These are phyloP conservation scores for Aspergillus incahuasiensis DNA, from an alignment of 495 filamentous ascomycete genomes.

Conservation along the genomic window DNA sequence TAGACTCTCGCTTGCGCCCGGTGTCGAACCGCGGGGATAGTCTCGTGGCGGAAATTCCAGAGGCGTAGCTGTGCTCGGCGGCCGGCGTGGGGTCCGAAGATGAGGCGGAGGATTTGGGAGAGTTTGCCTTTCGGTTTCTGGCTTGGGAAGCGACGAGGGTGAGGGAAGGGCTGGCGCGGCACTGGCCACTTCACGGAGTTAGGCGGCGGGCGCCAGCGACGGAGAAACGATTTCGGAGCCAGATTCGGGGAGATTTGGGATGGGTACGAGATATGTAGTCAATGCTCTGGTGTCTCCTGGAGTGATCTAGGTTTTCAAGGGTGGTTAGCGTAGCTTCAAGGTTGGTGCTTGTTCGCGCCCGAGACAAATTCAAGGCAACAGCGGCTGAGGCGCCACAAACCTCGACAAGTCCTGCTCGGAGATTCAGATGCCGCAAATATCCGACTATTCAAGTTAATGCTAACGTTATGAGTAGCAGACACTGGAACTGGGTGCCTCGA, in stretches of 20 bases:
- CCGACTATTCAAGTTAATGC: too few relatives aligned
- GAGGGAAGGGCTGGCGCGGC: slow-evolving; percentile 15
- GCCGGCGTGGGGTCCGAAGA: slow-evolving; percentile 56
- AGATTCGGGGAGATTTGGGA: slow-evolving; percentile 20
- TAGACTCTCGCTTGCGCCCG: slow-evolving; percentile 72
- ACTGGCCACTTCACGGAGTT: slow-evolving; percentile 19
- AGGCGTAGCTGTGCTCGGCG: slow-evolving; percentile 59
- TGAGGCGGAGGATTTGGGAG: slow-evolving; percentile 27
- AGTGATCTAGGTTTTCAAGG: background rate
- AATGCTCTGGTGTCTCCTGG: background rate
- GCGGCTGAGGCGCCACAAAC: background rate
- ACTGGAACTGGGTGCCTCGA: too few relatives aligned
- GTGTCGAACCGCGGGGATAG: slow-evolving; percentile 63
- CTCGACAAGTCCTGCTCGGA: background rate
- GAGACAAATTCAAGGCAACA: background rate
- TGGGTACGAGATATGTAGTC: too few relatives aligned
- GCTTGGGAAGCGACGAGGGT: slow-evolving; percentile 16
- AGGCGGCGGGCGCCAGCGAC: slow-evolving; percentile 27
- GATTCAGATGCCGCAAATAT: background rate
- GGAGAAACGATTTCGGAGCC: slow-evolving; percentile 38
- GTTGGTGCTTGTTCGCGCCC: background rate
- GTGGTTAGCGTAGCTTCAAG: background rate
- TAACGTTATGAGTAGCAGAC: too few relatives aligned
- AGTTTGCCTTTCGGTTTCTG: slow-evolving; percentile 22
- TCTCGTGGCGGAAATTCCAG: slow-evolving; percentile 64